phyloP scores from a whole-genome alignment of 2,329 filamentous ascomycete genomes.

The Alternaria sp. region DNA sequence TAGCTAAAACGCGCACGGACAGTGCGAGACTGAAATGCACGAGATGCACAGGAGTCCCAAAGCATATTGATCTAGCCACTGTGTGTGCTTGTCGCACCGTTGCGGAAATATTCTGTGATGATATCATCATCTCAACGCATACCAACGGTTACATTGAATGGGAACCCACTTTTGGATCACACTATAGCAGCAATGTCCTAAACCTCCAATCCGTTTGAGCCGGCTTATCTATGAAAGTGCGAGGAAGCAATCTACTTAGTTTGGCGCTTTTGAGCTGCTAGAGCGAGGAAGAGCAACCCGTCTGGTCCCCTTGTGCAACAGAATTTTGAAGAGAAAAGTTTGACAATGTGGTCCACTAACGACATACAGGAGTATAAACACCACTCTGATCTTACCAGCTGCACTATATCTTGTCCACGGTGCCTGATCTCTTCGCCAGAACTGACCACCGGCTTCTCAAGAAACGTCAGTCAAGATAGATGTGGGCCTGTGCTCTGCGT shows the following conservation, averaged over 20 bases:
- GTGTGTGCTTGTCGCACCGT: neutral
- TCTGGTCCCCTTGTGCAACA: neutral
- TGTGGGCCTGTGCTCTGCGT: constrained; percentile 3
- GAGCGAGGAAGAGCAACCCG: neutral
- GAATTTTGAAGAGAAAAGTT: neutral
- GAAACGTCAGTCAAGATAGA: neutral
- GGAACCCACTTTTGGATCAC: neutral
- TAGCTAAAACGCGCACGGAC: no score
- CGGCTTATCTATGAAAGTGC: neutral
- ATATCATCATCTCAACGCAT: neutral
- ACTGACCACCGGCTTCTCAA: neutral
- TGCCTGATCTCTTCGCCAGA: neutral
- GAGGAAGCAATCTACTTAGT: neutral
- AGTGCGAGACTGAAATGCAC: neutral
- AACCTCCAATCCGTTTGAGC: neutral
- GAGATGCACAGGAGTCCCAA: neutral
- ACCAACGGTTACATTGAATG: neutral
- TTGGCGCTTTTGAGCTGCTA: neutral
- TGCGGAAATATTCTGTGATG: neutral
- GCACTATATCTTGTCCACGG: neutral
- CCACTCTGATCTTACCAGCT: neutral
- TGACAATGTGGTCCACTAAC: neutral
- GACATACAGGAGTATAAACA: neutral
- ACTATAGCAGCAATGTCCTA: neutral
- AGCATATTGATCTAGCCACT: neutral